These are phyloP conservation scores for Heteromeles arbutifolia DNA, from an alignment of 306 rosid species.

Conservation along the genomic window DNA sequence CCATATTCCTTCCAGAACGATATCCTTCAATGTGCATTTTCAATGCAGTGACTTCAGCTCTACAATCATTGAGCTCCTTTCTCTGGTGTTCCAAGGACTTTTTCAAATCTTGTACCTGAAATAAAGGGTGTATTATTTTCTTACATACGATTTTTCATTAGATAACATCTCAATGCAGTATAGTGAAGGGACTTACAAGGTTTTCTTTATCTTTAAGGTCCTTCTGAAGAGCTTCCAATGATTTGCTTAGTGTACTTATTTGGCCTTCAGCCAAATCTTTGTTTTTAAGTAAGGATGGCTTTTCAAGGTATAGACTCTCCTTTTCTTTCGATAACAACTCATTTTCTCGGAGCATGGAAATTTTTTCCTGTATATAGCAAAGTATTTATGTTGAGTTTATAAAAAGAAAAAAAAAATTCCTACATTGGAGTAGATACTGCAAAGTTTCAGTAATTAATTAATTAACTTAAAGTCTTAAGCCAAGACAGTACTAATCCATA, in stretches of 20 bases:
- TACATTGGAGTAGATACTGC: not conserved
- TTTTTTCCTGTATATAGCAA: slow-evolving; percentile 63
- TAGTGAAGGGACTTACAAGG: slow-evolving; percentile 43
- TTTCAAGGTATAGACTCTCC: slow-evolving; percentile 58
- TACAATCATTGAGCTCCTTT: slow-evolving; percentile 70
- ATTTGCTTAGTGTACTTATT: slow-evolving; percentile 59
- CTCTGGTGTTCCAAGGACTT: slow-evolving; percentile 73
- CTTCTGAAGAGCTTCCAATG: slow-evolving; percentile 71
- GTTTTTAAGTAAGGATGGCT: slow-evolving; percentile 46
- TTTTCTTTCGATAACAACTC: slow-evolving; percentile 55
- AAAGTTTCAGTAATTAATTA: not conserved
- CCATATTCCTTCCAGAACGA: slow-evolving; percentile 34
- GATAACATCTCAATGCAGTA: slow-evolving; percentile 16
- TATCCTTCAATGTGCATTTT: slow-evolving; percentile 80
- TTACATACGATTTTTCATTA: slow-evolving; percentile 9
- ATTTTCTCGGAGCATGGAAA: slow-evolving; percentile 57
- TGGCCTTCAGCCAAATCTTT: slow-evolving; percentile 64
- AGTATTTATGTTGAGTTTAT: not conserved
- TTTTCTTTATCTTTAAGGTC: slow-evolving; percentile 80
- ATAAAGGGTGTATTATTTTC: slow-evolving; percentile 17
- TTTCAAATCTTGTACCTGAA: slow-evolving; percentile 71
- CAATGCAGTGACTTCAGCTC: slow-evolving; percentile 83
- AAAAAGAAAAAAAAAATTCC: not conserved
- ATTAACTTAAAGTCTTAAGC: not conserved
- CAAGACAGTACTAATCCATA: not conserved